These are phyloP conservation scores for Asterophora parasitica DNA, from an alignment of 768 basidiomycete species.

Conservation along the genomic window DNA sequence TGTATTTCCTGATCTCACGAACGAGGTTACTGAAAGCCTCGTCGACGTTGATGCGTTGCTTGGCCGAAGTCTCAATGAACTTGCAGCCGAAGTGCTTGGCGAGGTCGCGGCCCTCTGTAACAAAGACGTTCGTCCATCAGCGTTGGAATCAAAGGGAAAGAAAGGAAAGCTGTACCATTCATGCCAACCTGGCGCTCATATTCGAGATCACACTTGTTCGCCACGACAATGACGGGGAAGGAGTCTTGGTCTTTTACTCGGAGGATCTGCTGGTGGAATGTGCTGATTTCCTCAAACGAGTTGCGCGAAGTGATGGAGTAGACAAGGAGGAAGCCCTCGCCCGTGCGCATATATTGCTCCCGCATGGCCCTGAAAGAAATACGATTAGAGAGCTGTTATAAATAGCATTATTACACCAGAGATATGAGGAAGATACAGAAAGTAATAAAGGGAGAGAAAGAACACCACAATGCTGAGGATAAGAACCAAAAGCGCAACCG, in stretches of 20 bases:
- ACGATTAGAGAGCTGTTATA: neutral
- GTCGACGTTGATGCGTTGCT: conserved; percentile 94
- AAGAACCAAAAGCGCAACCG: neutral
- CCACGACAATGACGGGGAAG: conserved; percentile 94
- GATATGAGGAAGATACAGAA: too few relatives aligned
- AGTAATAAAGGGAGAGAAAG: neutral
- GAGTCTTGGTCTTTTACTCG: conserved; percentile 95
- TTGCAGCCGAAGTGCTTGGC: conserved; percentile 93
- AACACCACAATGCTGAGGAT: neutral
- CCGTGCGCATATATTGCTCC: conserved; percentile 98
- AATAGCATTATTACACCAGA: neutral
- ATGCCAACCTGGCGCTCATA: conserved; percentile 95
- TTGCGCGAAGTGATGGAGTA: conserved; percentile 98
- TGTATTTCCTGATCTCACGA: conserved; percentile 89
- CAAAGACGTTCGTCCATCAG: neutral
- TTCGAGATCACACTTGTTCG: conserved; percentile 97
- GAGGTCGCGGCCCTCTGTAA: conserved; percentile 90
- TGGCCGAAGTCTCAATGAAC: conserved; percentile 95
- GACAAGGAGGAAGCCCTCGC: conserved; percentile 95
- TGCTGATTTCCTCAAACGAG: conserved; percentile 95
- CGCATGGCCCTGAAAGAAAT: conserved; percentile 77
- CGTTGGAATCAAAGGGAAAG: neutral
- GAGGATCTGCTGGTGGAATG: conserved; percentile 93
- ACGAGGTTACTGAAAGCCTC: conserved; percentile 93
- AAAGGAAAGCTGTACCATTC: conserved; percentile 56